phyloP scores from a whole-genome alignment of 805 yeast genomes.

The Sporopachydermia lactativora region DNA sequence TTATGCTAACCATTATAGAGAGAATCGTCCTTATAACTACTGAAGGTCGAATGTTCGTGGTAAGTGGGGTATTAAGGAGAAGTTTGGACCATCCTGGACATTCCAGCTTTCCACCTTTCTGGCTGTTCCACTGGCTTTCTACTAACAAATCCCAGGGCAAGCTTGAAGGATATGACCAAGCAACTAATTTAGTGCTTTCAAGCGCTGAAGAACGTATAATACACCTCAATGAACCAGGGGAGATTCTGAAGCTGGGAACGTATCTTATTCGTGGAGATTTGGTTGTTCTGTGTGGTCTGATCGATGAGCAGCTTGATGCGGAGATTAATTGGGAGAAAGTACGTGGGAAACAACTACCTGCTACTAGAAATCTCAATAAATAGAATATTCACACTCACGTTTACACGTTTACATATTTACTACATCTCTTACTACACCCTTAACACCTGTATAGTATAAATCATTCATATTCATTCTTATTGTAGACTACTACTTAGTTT shows the following conservation, averaged over 20 bases:
- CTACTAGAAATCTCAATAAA: background rate
- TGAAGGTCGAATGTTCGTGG: conserved; percentile 18
- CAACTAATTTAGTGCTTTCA: conserved; percentile 20
- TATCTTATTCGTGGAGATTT: conserved; percentile 22
- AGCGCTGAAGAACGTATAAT: conserved; percentile 16
- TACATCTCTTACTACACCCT: no score
- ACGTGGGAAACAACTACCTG: conserved; percentile 9
- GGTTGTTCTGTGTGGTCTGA: conserved; percentile 19
- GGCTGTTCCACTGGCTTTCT: conserved; percentile 2
- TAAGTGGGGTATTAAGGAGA: no score
- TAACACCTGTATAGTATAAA: no score
- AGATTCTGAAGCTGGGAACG: conserved; percentile 17
- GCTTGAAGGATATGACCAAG: conserved; percentile 22
- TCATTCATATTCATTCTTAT: no score
- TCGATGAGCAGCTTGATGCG: conserved; percentile 18
- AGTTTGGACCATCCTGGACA: no score
- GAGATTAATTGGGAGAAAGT: conserved; percentile 21
- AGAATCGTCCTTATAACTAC: conserved; percentile 19
- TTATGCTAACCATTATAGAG: conserved; percentile 12
- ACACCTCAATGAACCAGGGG: conserved; percentile 13
- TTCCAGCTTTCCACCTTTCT: background rate
- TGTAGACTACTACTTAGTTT: no score
- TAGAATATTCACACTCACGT: background rate
- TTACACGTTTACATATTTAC: no score
- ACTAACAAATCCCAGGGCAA: conserved; percentile 12